These are phyloP conservation scores for Dalbergia cultrata DNA, from an alignment of 306 rosid genomes.

Conservation along the genomic window DNA sequence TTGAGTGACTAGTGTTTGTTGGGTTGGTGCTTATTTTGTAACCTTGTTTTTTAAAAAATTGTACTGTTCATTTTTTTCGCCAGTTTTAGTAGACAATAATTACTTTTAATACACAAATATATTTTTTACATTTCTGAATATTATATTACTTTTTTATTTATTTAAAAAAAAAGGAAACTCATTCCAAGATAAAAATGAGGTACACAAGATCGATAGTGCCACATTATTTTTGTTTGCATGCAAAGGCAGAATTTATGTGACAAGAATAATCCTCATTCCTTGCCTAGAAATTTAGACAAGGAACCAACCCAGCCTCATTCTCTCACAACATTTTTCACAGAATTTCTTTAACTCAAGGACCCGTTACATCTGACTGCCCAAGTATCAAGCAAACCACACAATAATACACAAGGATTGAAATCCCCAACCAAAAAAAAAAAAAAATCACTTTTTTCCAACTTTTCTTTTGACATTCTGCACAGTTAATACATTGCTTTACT, in stretches of 20 bases:
- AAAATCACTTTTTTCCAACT: not conserved
- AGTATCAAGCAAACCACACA: conserved; percentile 40
- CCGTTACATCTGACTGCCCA: conserved; percentile 45
- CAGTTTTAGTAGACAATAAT: too few relatives aligned
- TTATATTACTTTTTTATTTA: too few relatives aligned
- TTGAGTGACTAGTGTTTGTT: too few relatives aligned
- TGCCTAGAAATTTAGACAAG: conserved; percentile 13
- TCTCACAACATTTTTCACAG: conserved; percentile 44
- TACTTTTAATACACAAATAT: too few relatives aligned
- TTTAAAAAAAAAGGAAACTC: too few relatives aligned
- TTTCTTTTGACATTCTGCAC: conserved; percentile 54
- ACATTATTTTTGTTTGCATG: not conserved
- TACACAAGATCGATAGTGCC: too few relatives aligned
- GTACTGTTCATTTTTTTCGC: too few relatives aligned
- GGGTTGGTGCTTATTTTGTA: too few relatives aligned
- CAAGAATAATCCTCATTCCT: not conserved
- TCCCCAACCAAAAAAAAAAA: conserved; percentile 24
- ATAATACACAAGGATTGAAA: conserved; percentile 31
- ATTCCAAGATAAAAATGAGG: too few relatives aligned
- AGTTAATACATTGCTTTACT: conserved; percentile 47
- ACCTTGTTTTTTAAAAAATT: too few relatives aligned
- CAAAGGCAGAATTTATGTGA: conserved; percentile 11
- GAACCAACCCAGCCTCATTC: not conserved
- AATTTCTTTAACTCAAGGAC: conserved; percentile 32
- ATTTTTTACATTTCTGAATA: too few relatives aligned